Conservation (phyloP, 2,329 filamentous ascomycete species). For the Trichoderma sp. region DNA sequence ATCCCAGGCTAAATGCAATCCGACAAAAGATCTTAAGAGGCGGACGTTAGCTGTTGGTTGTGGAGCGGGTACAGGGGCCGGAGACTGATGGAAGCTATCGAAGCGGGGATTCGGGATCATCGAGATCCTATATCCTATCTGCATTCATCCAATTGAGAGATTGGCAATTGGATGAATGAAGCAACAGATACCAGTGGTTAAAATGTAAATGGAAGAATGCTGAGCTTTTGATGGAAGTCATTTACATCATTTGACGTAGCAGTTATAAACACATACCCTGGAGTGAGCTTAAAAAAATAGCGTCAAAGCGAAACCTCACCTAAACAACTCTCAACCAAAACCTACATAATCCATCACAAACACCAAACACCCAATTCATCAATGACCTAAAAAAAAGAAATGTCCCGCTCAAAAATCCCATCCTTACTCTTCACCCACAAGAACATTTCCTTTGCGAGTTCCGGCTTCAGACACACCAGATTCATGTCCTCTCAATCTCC, state of each 20-base stretch:
- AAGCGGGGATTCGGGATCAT: not conserved
- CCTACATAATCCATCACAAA: not conserved
- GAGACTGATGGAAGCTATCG: not conserved
- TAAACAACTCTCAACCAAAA: not conserved
- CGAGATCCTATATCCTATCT: not conserved
- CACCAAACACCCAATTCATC: not conserved
- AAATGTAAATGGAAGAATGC: not conserved
- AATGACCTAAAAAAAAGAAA: not conserved
- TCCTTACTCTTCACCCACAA: not conserved
- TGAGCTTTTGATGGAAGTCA: not conserved
- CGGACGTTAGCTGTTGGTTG: not conserved
- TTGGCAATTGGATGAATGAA: not conserved
- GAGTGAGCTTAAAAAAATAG: not conserved
- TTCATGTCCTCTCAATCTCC: slow-evolving; percentile 25
- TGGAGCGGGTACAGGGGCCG: not conserved
- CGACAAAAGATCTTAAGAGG: not conserved
- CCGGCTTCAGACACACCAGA: not conserved
- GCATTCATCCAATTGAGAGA: not conserved
- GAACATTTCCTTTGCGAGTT: not conserved
- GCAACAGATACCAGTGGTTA: not conserved
- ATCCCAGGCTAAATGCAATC: slow-evolving; percentile 6
- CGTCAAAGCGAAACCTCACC: not conserved
- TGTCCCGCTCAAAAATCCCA: not conserved
- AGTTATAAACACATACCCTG: not conserved
- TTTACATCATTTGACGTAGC: not conserved